phyloP scores from a whole-genome alignment of 352 stramenopile species.

The Phytophthora pinifolia region DNA sequence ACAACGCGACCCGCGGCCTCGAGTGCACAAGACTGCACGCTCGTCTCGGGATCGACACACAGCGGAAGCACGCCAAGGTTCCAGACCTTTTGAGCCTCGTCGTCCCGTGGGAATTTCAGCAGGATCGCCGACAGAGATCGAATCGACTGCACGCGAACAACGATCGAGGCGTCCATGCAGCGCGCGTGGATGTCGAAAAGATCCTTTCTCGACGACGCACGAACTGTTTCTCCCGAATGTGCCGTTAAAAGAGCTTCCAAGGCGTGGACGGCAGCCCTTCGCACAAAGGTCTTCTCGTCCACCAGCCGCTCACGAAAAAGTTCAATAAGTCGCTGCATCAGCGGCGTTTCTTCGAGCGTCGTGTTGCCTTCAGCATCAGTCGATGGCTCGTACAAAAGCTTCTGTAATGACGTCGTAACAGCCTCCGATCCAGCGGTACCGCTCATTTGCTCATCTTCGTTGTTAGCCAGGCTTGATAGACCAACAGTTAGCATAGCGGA shows the following conservation, averaged over 20 bases:
- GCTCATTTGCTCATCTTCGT: constrained; percentile 27
- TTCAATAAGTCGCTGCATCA: constrained; percentile 69
- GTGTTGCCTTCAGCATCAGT: constrained; percentile 31
- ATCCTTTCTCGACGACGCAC: constrained; percentile 57
- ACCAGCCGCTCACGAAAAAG: constrained; percentile 72
- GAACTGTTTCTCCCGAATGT: constrained; percentile 43
- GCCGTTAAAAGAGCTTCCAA: constrained; percentile 71
- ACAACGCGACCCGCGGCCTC: constrained; percentile 60
- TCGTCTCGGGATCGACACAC: constrained; percentile 77
- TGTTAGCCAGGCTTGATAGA: constrained; percentile 37
- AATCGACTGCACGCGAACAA: constrained; percentile 81
- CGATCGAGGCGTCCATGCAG: constrained; percentile 72
- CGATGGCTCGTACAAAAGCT: constrained; percentile 47
- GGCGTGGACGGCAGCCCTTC: constrained; percentile 74
- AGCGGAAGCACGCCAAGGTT: constrained; percentile 83
- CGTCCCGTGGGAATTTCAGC: constrained; percentile 65
- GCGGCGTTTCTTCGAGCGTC: constrained; percentile 49
- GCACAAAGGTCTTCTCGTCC: constrained; percentile 86
- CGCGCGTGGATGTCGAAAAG: constrained; percentile 78
- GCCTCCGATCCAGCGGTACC: constrained; percentile 24
- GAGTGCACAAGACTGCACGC: constrained; percentile 63
- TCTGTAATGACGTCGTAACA: constrained; percentile 51
- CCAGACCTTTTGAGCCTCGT: constrained; percentile 80
- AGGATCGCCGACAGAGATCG: constrained; percentile 81
- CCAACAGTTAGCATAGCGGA: constrained; percentile 60